Evolutionary conservation across 2,329 filamentous ascomycete species (phyloP).

Genomic region (Sarocladium oryzae): DNA sequence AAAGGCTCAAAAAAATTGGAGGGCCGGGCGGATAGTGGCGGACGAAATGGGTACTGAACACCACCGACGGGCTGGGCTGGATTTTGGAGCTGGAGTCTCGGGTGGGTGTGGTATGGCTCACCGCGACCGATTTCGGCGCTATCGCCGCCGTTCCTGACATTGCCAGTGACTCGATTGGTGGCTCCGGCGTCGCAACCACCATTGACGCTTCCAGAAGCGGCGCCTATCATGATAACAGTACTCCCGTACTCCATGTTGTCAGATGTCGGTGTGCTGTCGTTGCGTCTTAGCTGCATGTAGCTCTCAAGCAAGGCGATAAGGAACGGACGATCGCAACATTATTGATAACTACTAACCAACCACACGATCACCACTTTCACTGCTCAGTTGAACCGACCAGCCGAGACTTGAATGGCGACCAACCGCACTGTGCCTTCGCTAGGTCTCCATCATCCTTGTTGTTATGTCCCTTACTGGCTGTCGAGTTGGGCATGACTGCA

Average conservation of each 20-base stretch:
- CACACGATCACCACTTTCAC: background rate
- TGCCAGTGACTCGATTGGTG: conserved; percentile 7
- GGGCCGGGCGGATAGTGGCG: no score
- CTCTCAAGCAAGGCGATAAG: background rate
- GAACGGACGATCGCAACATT: background rate
- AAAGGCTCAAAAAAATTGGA: conserved; percentile 7
- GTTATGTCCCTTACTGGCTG: background rate
- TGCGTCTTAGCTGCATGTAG: background rate
- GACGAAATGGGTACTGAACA: no score
- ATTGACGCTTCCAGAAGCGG: no score
- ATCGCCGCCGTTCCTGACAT: background rate
- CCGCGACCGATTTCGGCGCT: conserved; percentile 3
- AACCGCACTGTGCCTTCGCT: background rate
- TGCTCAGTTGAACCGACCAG: no score
- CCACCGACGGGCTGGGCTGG: no score
- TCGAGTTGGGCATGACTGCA: background rate
- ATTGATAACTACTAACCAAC: background rate
- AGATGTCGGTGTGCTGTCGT: background rate
- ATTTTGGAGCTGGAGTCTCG: background rate
- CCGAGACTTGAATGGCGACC: background rate
- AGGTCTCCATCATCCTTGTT: background rate
- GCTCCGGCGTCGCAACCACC: background rate
- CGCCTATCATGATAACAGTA: no score
- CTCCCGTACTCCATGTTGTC: background rate
- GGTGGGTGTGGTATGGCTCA: background rate